Evolutionary conservation across 108 stramenopile genomes (phyloP).

Genomic region (Nitzschia sp.): DNA sequence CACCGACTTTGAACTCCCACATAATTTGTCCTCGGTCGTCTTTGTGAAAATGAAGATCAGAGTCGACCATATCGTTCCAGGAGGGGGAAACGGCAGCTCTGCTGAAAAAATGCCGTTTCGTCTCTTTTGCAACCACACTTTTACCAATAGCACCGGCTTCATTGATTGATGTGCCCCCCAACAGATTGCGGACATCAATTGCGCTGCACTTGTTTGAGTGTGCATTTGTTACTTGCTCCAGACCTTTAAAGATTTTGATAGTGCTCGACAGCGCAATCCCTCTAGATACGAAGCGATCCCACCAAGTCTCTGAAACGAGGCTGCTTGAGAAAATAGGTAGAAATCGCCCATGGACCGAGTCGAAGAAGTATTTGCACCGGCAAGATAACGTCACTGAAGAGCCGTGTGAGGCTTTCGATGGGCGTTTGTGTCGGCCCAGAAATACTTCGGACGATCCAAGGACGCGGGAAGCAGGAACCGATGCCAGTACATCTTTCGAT

Average conservation of each 20-base stretch:
- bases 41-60: constrained; percentile 8
- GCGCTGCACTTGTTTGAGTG: neutral
- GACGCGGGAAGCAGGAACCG: constrained; percentile 31
- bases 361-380: constrained; percentile 42
- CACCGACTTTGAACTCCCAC: constrained; percentile 22
- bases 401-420: neutral
- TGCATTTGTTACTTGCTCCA: neutral
- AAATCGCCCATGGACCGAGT: constrained; percentile 14
- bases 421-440: constrained; percentile 28
- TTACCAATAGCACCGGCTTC: neutral
- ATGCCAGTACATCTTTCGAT: constrained; percentile 43
- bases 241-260: neutral
- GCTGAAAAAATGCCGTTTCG: neutral
- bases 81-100: neutral
- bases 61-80: constrained; percentile 2
- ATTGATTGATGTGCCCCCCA: neutral
- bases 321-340: constrained; percentile 35
- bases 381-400: constrained; percentile 12
- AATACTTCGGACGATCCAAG: constrained; percentile 41
- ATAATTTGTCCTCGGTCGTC: neutral
- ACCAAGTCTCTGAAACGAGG: constrained; percentile 33
- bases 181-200: neutral
- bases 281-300: constrained; percentile 16
- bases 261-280: constrained; percentile 7
- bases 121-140: neutral